A percentile compares a stretch with the other conserved stretches of the same genome.
Conservation (phyloP, 2,329 filamentous ascomycete species). For the Fusarium tricinctum region DNA sequence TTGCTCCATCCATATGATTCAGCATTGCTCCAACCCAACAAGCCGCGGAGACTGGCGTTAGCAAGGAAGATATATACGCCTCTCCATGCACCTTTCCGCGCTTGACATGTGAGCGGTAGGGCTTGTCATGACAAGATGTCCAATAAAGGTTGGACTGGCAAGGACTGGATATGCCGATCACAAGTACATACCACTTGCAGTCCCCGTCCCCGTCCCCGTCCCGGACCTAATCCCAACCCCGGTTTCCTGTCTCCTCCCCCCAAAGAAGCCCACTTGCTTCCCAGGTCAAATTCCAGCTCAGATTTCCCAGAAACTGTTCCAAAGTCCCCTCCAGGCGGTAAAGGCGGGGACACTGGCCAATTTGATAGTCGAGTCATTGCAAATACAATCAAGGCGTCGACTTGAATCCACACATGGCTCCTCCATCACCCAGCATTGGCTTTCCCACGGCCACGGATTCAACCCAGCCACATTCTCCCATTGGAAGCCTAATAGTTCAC, state of each 20-base stretch:
- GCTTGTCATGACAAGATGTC: constrained; percentile 40
- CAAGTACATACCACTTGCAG: constrained; percentile 34
- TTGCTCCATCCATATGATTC: constrained; percentile 32
- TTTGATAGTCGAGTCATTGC: constrained; percentile 44
- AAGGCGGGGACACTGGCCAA: constrained; percentile 48
- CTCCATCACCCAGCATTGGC: constrained; percentile 46
- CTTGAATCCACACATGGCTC: constrained; percentile 49
- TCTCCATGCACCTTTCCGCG: constrained; percentile 40
- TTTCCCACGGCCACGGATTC: constrained; percentile 44
- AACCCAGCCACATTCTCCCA: constrained; percentile 40
- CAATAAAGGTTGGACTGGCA: constrained; percentile 42
- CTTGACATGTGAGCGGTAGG: constrained; percentile 51
- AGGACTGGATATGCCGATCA: constrained; percentile 46
- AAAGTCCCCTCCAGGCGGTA: constrained; percentile 45
- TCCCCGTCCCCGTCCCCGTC: constrained; percentile 32
- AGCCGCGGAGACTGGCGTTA: constrained; percentile 11
- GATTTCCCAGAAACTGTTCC: constrained; percentile 32
- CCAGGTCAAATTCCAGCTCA: constrained; percentile 40
- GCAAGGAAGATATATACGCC: constrained; percentile 38
- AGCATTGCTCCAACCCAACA: constrained; percentile 43
- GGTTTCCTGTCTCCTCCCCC: constrained; percentile 33
- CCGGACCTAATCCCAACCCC: constrained; percentile 37
- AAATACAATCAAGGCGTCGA: constrained; percentile 49
- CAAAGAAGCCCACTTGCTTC: constrained; percentile 43
- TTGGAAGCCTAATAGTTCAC: constrained; percentile 48